Evolutionary conservation across 192 early-diverging fungal species (phyloP), one percentile per base, ranked within the genome.

Genomic region (Haplosporangium gracile): DNA sequence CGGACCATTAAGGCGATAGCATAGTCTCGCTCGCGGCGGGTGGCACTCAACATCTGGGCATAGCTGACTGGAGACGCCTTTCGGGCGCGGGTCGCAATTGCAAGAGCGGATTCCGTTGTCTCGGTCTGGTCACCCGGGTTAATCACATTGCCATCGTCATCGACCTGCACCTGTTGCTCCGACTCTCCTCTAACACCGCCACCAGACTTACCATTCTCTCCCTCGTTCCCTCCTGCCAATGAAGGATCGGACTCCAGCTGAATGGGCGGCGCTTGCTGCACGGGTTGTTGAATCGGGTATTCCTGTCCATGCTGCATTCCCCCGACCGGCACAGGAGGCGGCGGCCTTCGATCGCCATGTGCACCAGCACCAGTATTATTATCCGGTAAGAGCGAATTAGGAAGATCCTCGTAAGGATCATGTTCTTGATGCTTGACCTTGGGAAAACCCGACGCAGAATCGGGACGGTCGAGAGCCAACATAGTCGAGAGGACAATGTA

Each of bases 21-120:
- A 40, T 86, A 86, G 34, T 86, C 79, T 4, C 84, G 84, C n/a
- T 86, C 84, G 1, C 84, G 84, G 34, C 84, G 78, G 40, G 71
- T 68, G 4, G 84, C 68, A 47, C 79, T 78, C 34, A 86, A 26
- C 53, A 86, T 45, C 26, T 86, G 74, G 2, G 79, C 72, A 43
- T 86, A 86, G 24, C 75, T 78, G 26, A 86, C 65, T 0, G 75
- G 72, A 9, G 84, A 81, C 1, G 84, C 84, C 42, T 81, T 77
- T 1, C 84, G 78, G 4, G 76, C 76, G 18, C 34, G 24, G 13
- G 69, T 24, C 34, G 82, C 82, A 4, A 70, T 70, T 29, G 20
- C 29, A 5, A 83, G 43, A 6, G 39, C 45, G 20, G 76, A 10
- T 20, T 77, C 76, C 32, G 36, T 68, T 1, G 24, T 49, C 57